A percentile compares a stretch with the other conserved stretches of the same genome.
Evolutionary conservation across 2,329 filamentous ascomycete species (phyloP).

Genomic region (Phialemonium atrogriseum): DNA sequence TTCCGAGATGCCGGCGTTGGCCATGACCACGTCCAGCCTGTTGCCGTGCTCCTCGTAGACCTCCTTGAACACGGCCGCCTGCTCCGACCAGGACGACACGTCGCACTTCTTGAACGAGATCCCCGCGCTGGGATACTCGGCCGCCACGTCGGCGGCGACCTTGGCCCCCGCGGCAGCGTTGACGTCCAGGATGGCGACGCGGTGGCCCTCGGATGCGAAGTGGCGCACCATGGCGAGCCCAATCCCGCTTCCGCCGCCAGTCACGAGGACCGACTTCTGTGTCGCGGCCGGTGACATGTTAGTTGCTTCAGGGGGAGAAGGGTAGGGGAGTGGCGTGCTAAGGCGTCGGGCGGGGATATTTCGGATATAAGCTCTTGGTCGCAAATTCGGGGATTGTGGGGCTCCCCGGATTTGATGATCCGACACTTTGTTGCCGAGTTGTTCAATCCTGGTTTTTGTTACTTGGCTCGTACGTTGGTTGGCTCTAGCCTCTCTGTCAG

Average conservation of each 20-base stretch:
- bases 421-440: too few species aligned
- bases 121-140: conserved; percentile 15
- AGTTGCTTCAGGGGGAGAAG: too few species aligned
- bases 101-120: conserved; percentile 25
- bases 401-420: too few species aligned
- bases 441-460: too few species aligned
- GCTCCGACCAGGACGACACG: conserved; percentile 26
- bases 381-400: too few species aligned
- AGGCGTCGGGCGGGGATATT: too few species aligned
- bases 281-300: neutral
- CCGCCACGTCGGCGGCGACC: conserved; percentile 14
- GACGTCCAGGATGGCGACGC: conserved; percentile 13
- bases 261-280: conserved; percentile 12
- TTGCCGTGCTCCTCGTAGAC: conserved; percentile 14
- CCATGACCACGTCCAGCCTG: conserved; percentile 36
- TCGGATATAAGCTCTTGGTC: too few species aligned
- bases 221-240: conserved; percentile 12
- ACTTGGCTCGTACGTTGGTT: too few species aligned
- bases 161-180: conserved; percentile 4
- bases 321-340: too few species aligned
- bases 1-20: conserved; percentile 40
- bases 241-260: conserved; percentile 14
- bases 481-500: too few species aligned
- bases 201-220: conserved; percentile 11
- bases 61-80: conserved; percentile 19